A percentile compares a stretch with the other conserved stretches of the same genome.
These are phyloP conservation scores for Emmonsia crescens DNA, from an alignment of 2,329 filamentous ascomycete genomes.

Conservation along the genomic window DNA sequence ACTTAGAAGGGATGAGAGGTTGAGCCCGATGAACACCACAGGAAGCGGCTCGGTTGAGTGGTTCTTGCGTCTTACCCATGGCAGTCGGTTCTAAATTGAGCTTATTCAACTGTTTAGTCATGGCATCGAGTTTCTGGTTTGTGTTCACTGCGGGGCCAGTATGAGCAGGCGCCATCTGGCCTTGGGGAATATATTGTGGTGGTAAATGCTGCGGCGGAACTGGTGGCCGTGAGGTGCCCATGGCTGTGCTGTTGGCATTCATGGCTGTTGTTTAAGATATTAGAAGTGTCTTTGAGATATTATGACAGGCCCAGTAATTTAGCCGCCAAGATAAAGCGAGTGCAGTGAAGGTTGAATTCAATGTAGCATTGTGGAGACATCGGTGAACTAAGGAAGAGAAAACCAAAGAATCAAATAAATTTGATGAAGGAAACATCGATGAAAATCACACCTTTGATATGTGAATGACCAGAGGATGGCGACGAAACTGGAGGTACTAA, in stretches of 20 bases:
- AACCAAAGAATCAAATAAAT: not conserved
- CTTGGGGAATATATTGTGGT: not conserved
- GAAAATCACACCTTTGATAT: constrained; percentile 1
- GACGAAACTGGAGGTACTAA: not conserved
- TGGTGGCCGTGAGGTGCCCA: constrained; percentile 2
- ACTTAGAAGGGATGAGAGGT: constrained; percentile 5
- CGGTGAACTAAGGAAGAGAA: not conserved
- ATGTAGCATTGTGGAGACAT: not conserved
- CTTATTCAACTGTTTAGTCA: constrained; percentile 7
- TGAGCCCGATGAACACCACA: not conserved
- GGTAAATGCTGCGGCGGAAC: constrained; percentile 7
- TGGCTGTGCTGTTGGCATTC: not conserved
- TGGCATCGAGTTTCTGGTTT: constrained; percentile 4
- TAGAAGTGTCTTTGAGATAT: not conserved
- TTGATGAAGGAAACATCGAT: not conserved
- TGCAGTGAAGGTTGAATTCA: not conserved
- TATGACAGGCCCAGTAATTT: not conserved
- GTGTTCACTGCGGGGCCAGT: not conserved
- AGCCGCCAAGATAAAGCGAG: not conserved
- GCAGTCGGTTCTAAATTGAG: constrained; percentile 5
- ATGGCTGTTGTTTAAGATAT: not conserved
- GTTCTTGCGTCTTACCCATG: not conserved
- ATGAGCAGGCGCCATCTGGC: not conserved
- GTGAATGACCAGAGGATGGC: not conserved
- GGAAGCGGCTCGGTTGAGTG: not conserved